Base-by-base conservation (phyloP, 352 stramenopile genomes). In the Pythium sukuiense region DNA sequence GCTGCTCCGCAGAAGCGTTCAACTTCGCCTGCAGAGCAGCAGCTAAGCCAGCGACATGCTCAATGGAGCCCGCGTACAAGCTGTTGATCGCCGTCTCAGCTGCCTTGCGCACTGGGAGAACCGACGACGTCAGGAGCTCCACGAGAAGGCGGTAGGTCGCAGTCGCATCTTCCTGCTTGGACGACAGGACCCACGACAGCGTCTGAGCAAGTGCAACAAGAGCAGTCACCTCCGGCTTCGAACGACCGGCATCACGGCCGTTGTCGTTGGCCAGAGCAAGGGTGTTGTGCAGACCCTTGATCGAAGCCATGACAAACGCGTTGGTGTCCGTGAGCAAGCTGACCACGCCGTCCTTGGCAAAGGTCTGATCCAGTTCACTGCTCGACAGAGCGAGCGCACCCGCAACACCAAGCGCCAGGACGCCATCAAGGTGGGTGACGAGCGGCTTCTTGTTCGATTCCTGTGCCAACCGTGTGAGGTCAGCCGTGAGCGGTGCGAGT, bases 361-460 rank as follows among this genome's bases (percentile, higher is more conserved):
- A 82, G 12, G 63, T 56, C n/a, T 75, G 74, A 54, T 89, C 83
- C 59, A 92, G 77, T 16, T 73, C 77, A 24, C 77, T 90, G 61
- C 66, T 88, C 2, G 74, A 73, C 39, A 85, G 76, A 24, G 83
- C 80, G 37, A 92, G 77, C 26, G 69, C 69, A 29, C 83, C 85
- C 20, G 81, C 83, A 11, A 93, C 61, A 11, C 76, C 74, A 62
- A 95, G 57, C 16, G 88, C 83, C 2, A 96, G 67, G 33, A 96
- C 68, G 14, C 86, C 88, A 43, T 95, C 86, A n/a, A 93, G 59
- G 61, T 93, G 88, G 3, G 75, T 56, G 27, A 93, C 50, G 53
- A 88, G 87, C 0, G 79, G 71, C 72, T 94, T 96, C 73, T 95
- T 96, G 59, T 83, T 90, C 3, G 83, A 65, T 9, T 92, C 81